phyloP scores from a whole-genome alignment of 2,329 filamentous ascomycete genomes.

The Fusarium secorum region DNA sequence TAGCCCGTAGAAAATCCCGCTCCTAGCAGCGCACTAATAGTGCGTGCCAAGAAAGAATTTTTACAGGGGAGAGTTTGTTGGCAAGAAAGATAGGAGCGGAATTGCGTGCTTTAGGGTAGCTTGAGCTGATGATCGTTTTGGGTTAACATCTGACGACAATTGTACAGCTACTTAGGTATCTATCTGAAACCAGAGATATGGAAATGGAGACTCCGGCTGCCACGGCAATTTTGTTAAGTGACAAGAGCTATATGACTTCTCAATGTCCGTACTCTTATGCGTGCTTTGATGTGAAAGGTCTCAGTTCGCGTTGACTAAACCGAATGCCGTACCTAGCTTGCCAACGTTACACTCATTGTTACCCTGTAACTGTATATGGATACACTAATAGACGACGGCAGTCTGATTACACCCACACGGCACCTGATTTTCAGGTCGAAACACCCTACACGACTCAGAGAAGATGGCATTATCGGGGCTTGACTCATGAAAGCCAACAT shows the following conservation, averaged over 20 bases:
- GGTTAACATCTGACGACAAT: neutral
- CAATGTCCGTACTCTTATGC: neutral
- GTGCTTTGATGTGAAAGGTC: neutral
- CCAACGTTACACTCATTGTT: neutral
- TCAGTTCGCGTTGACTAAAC: neutral
- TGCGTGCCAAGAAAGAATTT: no score
- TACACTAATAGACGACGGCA: neutral
- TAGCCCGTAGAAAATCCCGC: no score
- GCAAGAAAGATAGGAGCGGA: neutral
- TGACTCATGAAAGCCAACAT: slow-evolving; percentile 20
- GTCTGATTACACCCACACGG: neutral
- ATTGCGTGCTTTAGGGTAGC: neutral
- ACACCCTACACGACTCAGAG: slow-evolving; percentile 22
- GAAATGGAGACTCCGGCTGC: no score
- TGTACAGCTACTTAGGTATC: no score
- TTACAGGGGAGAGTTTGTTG: no score
- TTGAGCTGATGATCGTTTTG: no score
- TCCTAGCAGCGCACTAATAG: no score
- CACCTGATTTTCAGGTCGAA: neutral
- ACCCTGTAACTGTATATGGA: neutral
- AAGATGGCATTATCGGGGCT: slow-evolving; percentile 7
- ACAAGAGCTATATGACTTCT: neutral
- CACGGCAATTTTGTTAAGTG: neutral
- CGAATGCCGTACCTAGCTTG: neutral
- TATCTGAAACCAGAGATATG: neutral